A percentile compares a stretch with the other conserved stretches of the same genome.
These are phyloP conservation scores for Colletotrichum neosansevieriae DNA, from an alignment of 2,329 filamentous ascomycete genomes.

Conservation along the genomic window DNA sequence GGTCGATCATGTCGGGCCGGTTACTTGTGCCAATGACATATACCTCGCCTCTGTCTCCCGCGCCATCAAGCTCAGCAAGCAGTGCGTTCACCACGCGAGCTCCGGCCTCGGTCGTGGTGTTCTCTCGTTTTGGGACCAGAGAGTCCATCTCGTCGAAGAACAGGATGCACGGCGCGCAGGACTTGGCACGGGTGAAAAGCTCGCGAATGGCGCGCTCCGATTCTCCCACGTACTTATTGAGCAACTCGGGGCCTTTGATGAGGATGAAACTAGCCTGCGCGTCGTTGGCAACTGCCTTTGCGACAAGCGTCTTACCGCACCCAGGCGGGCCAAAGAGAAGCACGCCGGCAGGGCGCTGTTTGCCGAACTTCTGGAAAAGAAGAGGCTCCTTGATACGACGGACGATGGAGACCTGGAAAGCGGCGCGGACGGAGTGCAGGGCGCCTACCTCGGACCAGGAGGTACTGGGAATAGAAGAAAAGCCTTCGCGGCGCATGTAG, in stretches of 20 bases:
- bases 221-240: slow-evolving; percentile 98
- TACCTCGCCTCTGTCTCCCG: slow-evolving; percentile 83
- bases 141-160: slow-evolving; percentile 95
- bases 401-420: slow-evolving; percentile 88
- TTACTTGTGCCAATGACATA: slow-evolving; percentile 97
- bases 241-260: slow-evolving; percentile 93
- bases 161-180: slow-evolving; percentile 90
- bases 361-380: slow-evolving; percentile 80
- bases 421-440: slow-evolving; percentile 80
- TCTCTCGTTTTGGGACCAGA: slow-evolving; percentile 86
- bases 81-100: slow-evolving; percentile 94
- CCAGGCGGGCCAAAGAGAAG: slow-evolving; percentile 97
- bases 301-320: slow-evolving; percentile 95
- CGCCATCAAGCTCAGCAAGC: slow-evolving; percentile 92
- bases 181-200: slow-evolving; percentile 88
- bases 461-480: slow-evolving; percentile 92
- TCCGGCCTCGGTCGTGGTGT: slow-evolving; percentile 82
- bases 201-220: slow-evolving; percentile 93
- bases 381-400: slow-evolving; percentile 88
- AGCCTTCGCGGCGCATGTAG: slow-evolving; percentile 89
- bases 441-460: slow-evolving; percentile 95
- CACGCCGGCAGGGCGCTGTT: slow-evolving; percentile 85
- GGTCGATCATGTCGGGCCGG: slow-evolving; percentile 94
- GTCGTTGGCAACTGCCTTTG: slow-evolving; percentile 95
- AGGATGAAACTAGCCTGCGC: slow-evolving; percentile 98